These are phyloP conservation scores for Lodderomyces metapsilosis DNA, from an alignment of 1,139 yeast species.

Conservation along the genomic window DNA sequence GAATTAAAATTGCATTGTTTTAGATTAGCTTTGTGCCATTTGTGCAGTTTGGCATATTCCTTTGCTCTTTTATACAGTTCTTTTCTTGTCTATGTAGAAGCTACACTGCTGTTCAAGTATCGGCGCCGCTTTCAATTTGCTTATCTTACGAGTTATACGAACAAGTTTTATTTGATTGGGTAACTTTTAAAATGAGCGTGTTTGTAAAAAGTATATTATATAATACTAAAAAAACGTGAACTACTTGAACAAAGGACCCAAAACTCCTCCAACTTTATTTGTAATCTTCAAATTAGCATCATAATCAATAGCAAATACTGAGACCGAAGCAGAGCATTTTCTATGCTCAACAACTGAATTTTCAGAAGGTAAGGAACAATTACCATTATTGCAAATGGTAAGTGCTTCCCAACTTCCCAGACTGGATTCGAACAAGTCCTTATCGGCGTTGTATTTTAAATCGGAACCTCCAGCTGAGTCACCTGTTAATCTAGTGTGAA, in stretches of 20 bases:
- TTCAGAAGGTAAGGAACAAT: conserved; percentile 39
- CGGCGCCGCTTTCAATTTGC: background rate
- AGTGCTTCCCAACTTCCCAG: conserved; percentile 20
- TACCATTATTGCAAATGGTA: conserved; percentile 30
- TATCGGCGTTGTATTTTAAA: conserved; percentile 30
- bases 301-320: conserved; percentile 42
- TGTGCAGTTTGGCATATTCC: background rate
- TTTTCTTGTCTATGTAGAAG: background rate
- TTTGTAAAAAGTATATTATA: too few relatives aligned
- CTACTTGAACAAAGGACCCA: conserved; percentile 22
- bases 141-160: too few relatives aligned
- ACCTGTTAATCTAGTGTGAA: conserved; percentile 39
- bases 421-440: conserved; percentile 22
- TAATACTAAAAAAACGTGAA: too few relatives aligned
- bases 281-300: conserved; percentile 35
- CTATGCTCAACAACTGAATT: conserved; percentile 21
- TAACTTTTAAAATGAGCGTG: too few relatives aligned
- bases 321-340: conserved; percentile 34
- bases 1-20: background rate
- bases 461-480: conserved; percentile 26
- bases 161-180: too few relatives aligned
- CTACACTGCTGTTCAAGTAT: background rate
- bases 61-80: background rate
- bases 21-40: background rate
- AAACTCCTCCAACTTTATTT: conserved; percentile 23